Evolutionary conservation across 345 rosid species (phyloP), one percentile per base, ranked within the genome.

Genomic region (Salix purpurea): DNA sequence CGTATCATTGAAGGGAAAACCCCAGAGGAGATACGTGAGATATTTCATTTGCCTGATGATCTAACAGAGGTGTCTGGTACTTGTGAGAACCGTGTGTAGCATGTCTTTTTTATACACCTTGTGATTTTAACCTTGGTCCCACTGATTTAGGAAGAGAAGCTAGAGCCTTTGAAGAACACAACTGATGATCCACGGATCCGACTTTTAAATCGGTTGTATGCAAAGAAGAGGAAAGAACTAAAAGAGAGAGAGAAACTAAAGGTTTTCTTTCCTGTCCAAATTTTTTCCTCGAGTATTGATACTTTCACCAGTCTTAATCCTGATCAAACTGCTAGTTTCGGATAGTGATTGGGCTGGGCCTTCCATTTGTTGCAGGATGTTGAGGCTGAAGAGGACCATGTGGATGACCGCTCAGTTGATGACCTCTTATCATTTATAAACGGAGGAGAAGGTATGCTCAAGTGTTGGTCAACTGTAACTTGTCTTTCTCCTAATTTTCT

Each of bases 11-110:
- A 91, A 85, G 97, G 98, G 67, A 92, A 88, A 81, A 81, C 88
- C 70, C 94, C 97, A 7, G 98, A 91, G 83, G 97, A 90, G 91
- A 94, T 94, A 84, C 91, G 97, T 32, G 97, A 92, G 84, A 89
- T 90, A 78, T 93, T 92, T 90, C 95, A 94, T 91, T 85, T 92
- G 83, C 97, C 97, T 79, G 97, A 92, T 86, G 98, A 91, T 87
- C 97, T 94, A 36, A 94, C 98, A 65, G 97, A 92, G 94, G 98
- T 91, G 79, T 79, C 73, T 67, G 77, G 80, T 71, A 76, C 79
- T 68, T 81, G 40, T 23, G 28, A 67, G 78, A 50, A 24, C 44
- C 32, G 15, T 42, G 7, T 8, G 69, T 67, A 34, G 40, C 60
- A 76, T 76, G 67, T 44, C 34, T 1, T 71, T 69, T 58, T 78